Conservation (phyloP, 306 rosid species). For the Carpinus viminea region DNA sequence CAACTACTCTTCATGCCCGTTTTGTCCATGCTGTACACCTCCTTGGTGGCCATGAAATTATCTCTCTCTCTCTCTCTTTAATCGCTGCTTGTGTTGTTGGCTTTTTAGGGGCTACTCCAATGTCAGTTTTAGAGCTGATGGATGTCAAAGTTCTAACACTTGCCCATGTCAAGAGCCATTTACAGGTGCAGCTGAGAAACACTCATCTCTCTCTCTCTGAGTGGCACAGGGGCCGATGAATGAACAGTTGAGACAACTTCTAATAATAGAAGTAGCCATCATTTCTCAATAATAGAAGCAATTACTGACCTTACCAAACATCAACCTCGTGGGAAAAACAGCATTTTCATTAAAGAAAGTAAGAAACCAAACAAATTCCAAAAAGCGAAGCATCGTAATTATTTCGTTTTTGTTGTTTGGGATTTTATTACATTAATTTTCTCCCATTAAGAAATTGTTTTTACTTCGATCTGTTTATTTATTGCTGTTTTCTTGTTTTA, state of each 20-base stretch:
- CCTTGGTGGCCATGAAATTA: slow-evolving; percentile 98
- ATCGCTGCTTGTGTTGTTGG: not conserved
- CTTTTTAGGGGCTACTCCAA: slow-evolving; percentile 84
- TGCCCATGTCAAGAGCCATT: slow-evolving; percentile 97
- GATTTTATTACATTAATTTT: slow-evolving; percentile 8
- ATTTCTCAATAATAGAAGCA: slow-evolving; percentile 94
- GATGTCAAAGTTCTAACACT: slow-evolving; percentile 95
- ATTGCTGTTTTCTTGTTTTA: slow-evolving; percentile 1
- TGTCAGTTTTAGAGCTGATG: slow-evolving; percentile 88
- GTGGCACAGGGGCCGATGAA: too few relatives aligned
- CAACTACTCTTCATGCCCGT: slow-evolving; percentile 82
- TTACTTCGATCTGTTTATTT: not conserved
- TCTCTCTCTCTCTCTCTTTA: not conserved
- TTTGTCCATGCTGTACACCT: slow-evolving; percentile 88
- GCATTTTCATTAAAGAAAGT: slow-evolving; percentile 38
- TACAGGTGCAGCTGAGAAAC: slow-evolving; percentile 58
- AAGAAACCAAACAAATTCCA: slow-evolving; percentile 37
- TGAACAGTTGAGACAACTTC: too few relatives aligned
- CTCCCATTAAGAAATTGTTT: not conserved
- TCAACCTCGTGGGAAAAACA: slow-evolving; percentile 51
- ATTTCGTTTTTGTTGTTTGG: too few relatives aligned
- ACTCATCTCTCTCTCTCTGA: slow-evolving; percentile 2
- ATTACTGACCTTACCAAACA: slow-evolving; percentile 82
- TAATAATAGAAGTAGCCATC: slow-evolving; percentile 58
- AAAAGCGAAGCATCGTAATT: slow-evolving; percentile 40